Percentiles rank a stretch among this genome's conserved stretches.
These are phyloP conservation scores for Salix viminalis DNA, from an alignment of 345 rosid species.

Conservation along the genomic window DNA sequence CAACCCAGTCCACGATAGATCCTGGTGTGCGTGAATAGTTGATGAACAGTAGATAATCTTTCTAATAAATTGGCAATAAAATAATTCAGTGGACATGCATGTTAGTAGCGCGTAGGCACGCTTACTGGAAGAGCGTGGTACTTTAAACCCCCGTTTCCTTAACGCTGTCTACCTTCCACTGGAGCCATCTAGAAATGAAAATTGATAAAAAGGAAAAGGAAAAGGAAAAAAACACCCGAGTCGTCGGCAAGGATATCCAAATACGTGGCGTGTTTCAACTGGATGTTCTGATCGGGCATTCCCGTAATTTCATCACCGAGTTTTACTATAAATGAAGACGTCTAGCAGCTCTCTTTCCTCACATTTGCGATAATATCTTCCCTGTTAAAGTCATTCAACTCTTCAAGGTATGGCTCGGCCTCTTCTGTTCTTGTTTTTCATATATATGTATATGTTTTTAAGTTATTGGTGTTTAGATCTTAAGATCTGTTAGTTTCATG, in stretches of 20 bases:
- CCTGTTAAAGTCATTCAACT: not conserved
- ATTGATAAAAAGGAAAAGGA: not conserved
- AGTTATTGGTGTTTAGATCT: not conserved
- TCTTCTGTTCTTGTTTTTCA: not conserved
- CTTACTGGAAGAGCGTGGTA: not conserved
- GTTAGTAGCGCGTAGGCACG: not conserved
- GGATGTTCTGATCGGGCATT: not conserved
- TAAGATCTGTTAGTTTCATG: not conserved
- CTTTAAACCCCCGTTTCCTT: not conserved
- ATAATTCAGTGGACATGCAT: too few species aligned
- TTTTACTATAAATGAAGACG: not conserved
- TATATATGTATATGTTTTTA: too few species aligned
- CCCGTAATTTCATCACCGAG: not conserved
- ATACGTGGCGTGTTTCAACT: not conserved
- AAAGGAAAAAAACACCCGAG: not conserved
- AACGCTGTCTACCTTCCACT: not conserved
- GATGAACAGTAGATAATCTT: too few species aligned
- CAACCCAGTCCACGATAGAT: fast-evolving
- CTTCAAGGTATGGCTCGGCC: not conserved
- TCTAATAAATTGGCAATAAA: too few species aligned
- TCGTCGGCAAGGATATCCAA: not conserved
- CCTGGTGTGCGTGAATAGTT: too few species aligned
- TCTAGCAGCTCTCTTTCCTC: not conserved
- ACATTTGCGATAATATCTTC: too few species aligned
- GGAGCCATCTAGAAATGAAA: not conserved